Evolutionary conservation across 192 early-diverging fungal genomes (phyloP), one percentile per base, ranked within the genome.

Genomic region (Coemansia sp.): DNA sequence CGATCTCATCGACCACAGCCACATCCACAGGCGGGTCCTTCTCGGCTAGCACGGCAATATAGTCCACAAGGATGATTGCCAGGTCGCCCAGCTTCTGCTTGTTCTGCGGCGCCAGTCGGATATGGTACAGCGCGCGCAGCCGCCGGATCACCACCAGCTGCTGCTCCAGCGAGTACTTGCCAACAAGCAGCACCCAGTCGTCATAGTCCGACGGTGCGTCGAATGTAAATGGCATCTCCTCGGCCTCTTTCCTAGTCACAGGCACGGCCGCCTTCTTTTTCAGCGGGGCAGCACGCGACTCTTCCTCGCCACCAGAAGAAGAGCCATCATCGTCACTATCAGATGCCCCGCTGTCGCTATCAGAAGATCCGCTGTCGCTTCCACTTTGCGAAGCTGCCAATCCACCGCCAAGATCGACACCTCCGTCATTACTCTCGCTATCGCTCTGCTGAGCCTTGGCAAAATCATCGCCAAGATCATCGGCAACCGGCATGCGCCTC

Each of bases 151-250:
- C 87, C 0, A 84, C 84, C 6, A 86, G 69, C 36, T 91, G 85
- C 55, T 95, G 92, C 33, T 88, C 85, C 0, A 86, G 50, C 0
- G 75, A 74, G 33, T 90, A 84, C 40, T 75, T 80, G 23, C 86
- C 68, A 8, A 94, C 67, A 17, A 95, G 79, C 45, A 73, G 65
- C 31, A 88, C 62, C 59, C 96, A 91, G 37, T 92, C 82, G 19
- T 72, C 75, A 55, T 91, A 87, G 33, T 86, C 83, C 6, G 74
- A 75, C 2, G 97, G 97, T 29, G 92, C 93, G 1, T 82, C 64
- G 67, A 96, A 97, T 13, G 90, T 94, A 68, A 82, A 97, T 2
- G 94, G 92, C 44, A 96, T 61, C 59, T 91, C 89, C 8, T 20
- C 7, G 8, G 5, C 45, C 2, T 13, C 11, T 23, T 48, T 48